Evolutionary conservation across 352 stramenopile species (phyloP).

Genomic region (Phytophthora pseudosyringae): DNA sequence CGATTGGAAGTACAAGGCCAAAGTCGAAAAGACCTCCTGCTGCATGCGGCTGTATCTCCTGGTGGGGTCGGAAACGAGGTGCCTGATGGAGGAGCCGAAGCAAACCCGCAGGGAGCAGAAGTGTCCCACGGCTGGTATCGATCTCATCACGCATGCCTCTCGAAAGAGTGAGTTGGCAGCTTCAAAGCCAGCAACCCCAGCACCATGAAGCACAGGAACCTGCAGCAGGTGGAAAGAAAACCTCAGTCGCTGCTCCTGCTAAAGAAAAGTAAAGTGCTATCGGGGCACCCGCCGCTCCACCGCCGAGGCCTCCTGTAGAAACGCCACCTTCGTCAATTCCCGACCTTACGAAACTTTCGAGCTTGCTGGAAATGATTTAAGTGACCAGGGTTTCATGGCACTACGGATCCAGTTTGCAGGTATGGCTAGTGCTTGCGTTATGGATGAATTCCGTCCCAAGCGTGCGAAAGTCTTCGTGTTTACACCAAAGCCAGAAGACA

Average conservation of each 20-base stretch:
- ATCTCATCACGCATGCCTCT: slow-evolving; percentile 17
- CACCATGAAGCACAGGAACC: slow-evolving; percentile 25
- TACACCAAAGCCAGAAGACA: too few species aligned
- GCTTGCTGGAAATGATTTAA: slow-evolving; percentile 4
- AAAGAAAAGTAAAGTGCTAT: slow-evolving; percentile 22
- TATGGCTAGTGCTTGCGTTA: slow-evolving; percentile 28
- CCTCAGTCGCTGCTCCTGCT: slow-evolving; percentile 12
- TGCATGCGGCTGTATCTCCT: slow-evolving; percentile 11
- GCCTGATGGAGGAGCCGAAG: too few species aligned
- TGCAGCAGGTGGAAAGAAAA: slow-evolving; percentile 29
- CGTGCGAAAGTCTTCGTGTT: too few species aligned
- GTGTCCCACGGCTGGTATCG: slow-evolving; percentile 14
- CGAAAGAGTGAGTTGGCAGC: slow-evolving; percentile 12
- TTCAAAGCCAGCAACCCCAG: slow-evolving; percentile 21
- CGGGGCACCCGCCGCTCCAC: slow-evolving; percentile 2
- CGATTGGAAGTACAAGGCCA: slow-evolving; percentile 33
- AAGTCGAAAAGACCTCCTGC: slow-evolving; percentile 10
- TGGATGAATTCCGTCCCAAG: slow-evolving; percentile 35
- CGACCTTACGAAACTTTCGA: slow-evolving; percentile 13
- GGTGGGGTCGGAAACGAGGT: slow-evolving; percentile 1
- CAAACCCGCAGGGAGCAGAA: not conserved
- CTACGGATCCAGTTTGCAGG: slow-evolving; percentile 25
- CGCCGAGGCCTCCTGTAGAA: not conserved
- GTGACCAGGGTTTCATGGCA: slow-evolving; percentile 16
- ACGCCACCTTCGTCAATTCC: not conserved